Base-by-base conservation (phyloP, 345 rosid genomes). In the Ceriops zippeliana region DNA sequence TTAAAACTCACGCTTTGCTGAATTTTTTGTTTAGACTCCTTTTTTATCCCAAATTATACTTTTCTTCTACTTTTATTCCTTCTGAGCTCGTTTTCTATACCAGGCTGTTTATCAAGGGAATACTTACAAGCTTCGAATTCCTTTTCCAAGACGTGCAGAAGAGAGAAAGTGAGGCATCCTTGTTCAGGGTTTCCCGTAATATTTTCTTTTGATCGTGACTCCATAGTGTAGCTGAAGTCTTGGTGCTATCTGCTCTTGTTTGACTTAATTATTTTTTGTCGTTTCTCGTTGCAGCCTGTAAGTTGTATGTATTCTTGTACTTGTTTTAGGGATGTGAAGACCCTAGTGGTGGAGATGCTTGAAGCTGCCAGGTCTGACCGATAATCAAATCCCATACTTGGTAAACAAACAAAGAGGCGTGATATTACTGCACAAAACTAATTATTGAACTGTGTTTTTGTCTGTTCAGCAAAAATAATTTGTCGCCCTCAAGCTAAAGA, bases 291-390 rank as follows among this genome's bases (percentile, higher is more conserved):
- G 32, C 20, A 24, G 60, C 22, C 67, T 19, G 54, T 34, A 7
- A 59, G 71, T 62, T 70, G 32, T 70, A 60, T 28, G 56, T 81
- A 51, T 66, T 81, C 49, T 38, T 72, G 70, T 42, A 4, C 62
- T 60, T 32, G 37, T 34, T 61, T 17, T 72, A 93, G 98, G 92
- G 97, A 89, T 82, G 90, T 90, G 79, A 93, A 93, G 83, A 90
- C 89, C 64, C 78, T 90, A 26, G 72, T 90, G 20, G 92, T 93
- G 75, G 98, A 93, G 66, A 87, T 93, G 98, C 97, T 90, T 71
- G 89, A 85, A 83, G 87, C 90, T 73, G 96, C 90, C 2, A 80
- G 76, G 67, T 70, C 85, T 47, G 73, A 79, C 17, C 61, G 73
- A 62, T 78, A 79, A 46, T 58, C 84, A 78, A 84, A 42, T 52